Conservation (phyloP, 371 early-diverging fungal species). For the Haplosporangium sp. region DNA sequence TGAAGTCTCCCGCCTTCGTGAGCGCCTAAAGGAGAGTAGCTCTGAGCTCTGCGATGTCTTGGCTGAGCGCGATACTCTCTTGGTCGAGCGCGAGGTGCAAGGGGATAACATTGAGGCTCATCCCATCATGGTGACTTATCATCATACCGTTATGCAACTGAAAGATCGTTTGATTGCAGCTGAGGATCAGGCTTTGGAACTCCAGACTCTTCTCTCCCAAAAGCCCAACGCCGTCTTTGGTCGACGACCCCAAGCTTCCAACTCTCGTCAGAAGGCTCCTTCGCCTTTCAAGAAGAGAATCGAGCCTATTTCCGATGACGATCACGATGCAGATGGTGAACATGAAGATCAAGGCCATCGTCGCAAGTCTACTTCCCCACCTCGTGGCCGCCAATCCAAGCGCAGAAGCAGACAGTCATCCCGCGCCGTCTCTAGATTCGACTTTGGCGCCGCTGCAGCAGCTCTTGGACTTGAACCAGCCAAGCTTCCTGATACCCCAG, state of each 20-base stretch:
- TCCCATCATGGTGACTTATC: slow-evolving; percentile 69
- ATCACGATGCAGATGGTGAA: slow-evolving; percentile 52
- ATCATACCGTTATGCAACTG: slow-evolving; percentile 66
- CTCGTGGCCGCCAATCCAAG: slow-evolving; percentile 35
- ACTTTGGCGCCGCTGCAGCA: slow-evolving; percentile 28
- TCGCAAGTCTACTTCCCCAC: slow-evolving; percentile 30
- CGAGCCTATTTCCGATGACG: slow-evolving; percentile 35
- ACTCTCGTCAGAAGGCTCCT: slow-evolving; percentile 24
- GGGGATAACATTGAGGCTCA: slow-evolving; percentile 59
- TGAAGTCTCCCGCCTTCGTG: slow-evolving; percentile 66
- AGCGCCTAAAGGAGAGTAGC: slow-evolving; percentile 64
- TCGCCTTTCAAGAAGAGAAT: slow-evolving; percentile 25
- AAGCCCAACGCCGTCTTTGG: slow-evolving; percentile 27
- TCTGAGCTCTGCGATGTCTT: slow-evolving; percentile 65
- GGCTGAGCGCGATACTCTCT: slow-evolving; percentile 71
- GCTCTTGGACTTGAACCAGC: slow-evolving; percentile 26
- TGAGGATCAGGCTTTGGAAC: slow-evolving; percentile 43
- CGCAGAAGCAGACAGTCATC: slow-evolving; percentile 43
- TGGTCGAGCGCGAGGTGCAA: slow-evolving; percentile 66
- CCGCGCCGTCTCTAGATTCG: slow-evolving; percentile 36
- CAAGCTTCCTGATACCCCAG: slow-evolving; percentile 34
- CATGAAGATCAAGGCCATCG: slow-evolving; percentile 18
- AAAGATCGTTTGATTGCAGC: slow-evolving; percentile 62
- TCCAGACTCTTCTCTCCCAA: slow-evolving; percentile 38
- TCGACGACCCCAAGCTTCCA: slow-evolving; percentile 19